Evolutionary conservation across 2,329 filamentous ascomycete species (phyloP).

Genomic region (Xylaria sp.): DNA sequence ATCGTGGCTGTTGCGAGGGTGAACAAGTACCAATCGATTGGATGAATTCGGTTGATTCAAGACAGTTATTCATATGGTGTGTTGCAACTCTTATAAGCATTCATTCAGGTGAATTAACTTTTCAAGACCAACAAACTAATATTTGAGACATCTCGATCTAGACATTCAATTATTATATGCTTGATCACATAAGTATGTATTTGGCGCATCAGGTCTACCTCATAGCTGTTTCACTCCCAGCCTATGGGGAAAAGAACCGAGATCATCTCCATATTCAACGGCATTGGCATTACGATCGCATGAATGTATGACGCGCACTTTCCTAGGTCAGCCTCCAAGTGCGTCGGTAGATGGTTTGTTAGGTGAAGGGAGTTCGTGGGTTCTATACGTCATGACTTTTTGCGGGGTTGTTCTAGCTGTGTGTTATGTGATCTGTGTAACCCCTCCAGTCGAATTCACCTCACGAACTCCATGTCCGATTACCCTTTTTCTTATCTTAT

Average conservation of each 20-base stretch:
- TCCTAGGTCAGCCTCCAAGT: background rate
- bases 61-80: background rate
- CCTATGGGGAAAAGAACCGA: background rate
- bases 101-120: background rate
- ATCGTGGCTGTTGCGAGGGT: conserved; percentile 51
- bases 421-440: background rate
- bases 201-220: conserved; percentile 13
- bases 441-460: background rate
- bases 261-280: background rate
- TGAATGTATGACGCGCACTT: conserved; percentile 11
- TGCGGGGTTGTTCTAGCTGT: background rate
- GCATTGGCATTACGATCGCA: background rate
- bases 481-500: background rate
- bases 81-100: background rate
- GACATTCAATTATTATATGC: background rate
- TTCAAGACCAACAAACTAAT: background rate
- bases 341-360: background rate
- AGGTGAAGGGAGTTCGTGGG: background rate
- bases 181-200: background rate
- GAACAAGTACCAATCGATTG: background rate
- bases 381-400: conserved; percentile 5
- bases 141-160: background rate
- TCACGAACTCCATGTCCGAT: background rate
- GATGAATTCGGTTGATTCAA: background rate
- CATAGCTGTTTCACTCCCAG: background rate